Percentiles rank a stretch among this genome's conserved stretches.
These are phyloP conservation scores for Komagataella phaffii DNA, from an alignment of 805 yeast genomes.

Conservation along the genomic window DNA sequence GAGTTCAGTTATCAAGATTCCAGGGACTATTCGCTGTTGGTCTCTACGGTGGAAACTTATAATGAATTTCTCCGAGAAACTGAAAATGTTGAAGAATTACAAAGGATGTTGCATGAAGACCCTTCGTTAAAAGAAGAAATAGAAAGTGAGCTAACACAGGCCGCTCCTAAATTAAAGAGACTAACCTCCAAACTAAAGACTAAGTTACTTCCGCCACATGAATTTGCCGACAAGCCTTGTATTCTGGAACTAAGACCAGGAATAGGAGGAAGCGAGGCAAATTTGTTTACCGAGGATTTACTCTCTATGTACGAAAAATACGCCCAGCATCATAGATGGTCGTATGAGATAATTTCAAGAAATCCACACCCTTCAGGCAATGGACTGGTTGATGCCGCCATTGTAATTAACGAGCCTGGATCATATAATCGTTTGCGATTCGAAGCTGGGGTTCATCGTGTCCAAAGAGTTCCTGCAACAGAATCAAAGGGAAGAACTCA, in stretches of 20 bases:
- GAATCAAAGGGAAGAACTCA: slow-evolving; percentile 91
- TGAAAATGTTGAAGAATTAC: slow-evolving; percentile 19
- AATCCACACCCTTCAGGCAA: slow-evolving; percentile 43
- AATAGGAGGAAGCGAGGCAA: slow-evolving; percentile 91
- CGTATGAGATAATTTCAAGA: slow-evolving; percentile 40
- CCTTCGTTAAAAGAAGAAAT: slow-evolving; percentile 45
- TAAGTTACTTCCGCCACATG: slow-evolving; percentile 61
- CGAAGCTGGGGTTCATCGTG: slow-evolving; percentile 95
- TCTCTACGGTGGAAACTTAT: slow-evolving; percentile 27
- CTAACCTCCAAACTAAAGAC: slow-evolving; percentile 34
- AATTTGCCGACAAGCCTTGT: slow-evolving; percentile 64
- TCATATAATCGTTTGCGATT: slow-evolving; percentile 60
- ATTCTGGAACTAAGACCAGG: slow-evolving; percentile 87
- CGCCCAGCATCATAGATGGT: slow-evolving; percentile 59
- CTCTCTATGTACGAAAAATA: slow-evolving; percentile 70
- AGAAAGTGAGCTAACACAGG: slow-evolving; percentile 33
- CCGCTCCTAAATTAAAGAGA: slow-evolving; percentile 28
- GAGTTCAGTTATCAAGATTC: slow-evolving; percentile 33
- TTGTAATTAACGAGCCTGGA: slow-evolving; percentile 63
- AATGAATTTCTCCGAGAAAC: slow-evolving; percentile 20
- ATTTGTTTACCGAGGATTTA: slow-evolving; percentile 71
- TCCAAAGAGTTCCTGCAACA: slow-evolving; percentile 87
- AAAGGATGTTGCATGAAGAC: slow-evolving; percentile 21
- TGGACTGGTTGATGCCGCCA: slow-evolving; percentile 67
- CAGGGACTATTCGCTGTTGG: slow-evolving; percentile 30